phyloP scores from a whole-genome alignment of 257 asterid genomes.

The Echium plantagineum region DNA sequence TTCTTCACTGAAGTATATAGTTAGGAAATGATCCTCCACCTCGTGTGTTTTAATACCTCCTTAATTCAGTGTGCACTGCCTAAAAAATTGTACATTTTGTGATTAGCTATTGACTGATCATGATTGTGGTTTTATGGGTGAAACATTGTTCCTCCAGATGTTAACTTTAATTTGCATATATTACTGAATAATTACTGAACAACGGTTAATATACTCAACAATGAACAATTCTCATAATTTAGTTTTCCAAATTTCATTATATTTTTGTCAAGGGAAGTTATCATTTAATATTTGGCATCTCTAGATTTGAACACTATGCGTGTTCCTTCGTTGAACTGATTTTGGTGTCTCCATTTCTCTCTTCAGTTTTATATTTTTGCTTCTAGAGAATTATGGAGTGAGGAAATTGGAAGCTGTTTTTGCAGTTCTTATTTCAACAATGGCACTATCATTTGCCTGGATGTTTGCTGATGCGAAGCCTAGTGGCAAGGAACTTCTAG shows the following conservation, averaged over 20 bases:
- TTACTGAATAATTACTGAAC: too few species aligned
- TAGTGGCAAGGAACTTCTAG: conserved; percentile 53
- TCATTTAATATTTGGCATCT: background rate
- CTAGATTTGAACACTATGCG: background rate
- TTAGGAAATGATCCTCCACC: too few species aligned
- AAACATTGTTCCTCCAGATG: too few species aligned
- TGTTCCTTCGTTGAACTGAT: conserved; percentile 6
- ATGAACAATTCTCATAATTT: background rate
- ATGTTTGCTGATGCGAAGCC: conserved; percentile 96
- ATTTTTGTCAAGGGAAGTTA: background rate
- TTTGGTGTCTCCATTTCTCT: conserved; percentile 7
- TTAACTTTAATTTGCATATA: too few species aligned
- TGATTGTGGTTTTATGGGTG: too few species aligned
- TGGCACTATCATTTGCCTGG: conserved; percentile 96
- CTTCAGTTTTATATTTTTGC: conserved; percentile 80
- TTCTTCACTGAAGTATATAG: too few species aligned
- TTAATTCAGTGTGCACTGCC: too few species aligned
- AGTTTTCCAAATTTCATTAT: too few species aligned
- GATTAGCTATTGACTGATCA: too few species aligned
- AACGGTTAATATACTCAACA: background rate
- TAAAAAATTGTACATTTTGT: too few species aligned
- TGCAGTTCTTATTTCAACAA: conserved; percentile 82
- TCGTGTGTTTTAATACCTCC: too few species aligned
- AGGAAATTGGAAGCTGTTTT: conserved; percentile 97
- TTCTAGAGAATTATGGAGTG: conserved; percentile 98